phyloP scores from a whole-genome alignment of 2,329 filamentous ascomycete genomes.

The Ophiosphaerella narmari region DNA sequence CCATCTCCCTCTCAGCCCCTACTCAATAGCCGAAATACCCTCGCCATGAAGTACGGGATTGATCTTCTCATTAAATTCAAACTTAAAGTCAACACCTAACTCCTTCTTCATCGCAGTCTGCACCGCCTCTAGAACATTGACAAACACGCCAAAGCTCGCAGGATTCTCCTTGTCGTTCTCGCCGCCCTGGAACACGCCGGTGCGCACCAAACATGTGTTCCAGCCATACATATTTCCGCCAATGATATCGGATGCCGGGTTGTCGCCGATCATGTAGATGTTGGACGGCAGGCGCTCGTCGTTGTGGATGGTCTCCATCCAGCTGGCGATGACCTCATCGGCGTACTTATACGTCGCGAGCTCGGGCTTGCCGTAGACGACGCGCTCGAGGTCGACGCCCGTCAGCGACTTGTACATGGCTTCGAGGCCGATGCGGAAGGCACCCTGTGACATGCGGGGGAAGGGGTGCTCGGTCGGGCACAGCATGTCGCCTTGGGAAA shows the following conservation, averaged over 20 bases:
- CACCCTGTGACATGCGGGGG: constrained; percentile 73
- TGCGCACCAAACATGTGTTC: constrained; percentile 80
- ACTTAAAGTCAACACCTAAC: constrained; percentile 74
- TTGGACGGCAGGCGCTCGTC: constrained; percentile 71
- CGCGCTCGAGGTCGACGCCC: constrained; percentile 72
- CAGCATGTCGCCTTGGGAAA: constrained; percentile 67
- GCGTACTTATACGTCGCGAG: constrained; percentile 78
- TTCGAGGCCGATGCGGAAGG: constrained; percentile 76
- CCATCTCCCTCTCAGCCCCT: constrained; percentile 18
- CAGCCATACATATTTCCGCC: constrained; percentile 81
- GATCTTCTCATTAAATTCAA: constrained; percentile 72
- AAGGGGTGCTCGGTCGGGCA: constrained; percentile 64
- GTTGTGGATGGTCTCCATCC: constrained; percentile 77
- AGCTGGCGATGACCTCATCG: constrained; percentile 71
- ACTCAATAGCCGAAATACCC: constrained; percentile 61
- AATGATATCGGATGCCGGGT: constrained; percentile 73
- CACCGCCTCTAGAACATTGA: constrained; percentile 73
- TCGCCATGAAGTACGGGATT: constrained; percentile 67
- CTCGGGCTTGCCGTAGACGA: constrained; percentile 77
- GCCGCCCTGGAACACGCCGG: constrained; percentile 77
- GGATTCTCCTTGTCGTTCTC: constrained; percentile 78
- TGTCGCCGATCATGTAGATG: constrained; percentile 79
- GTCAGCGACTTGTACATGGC: constrained; percentile 74
- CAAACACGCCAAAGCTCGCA: constrained; percentile 76
- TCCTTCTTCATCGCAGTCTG: constrained; percentile 70